Conservation (phyloP, 345 rosid species). For the Laguncularia racemosa region DNA sequence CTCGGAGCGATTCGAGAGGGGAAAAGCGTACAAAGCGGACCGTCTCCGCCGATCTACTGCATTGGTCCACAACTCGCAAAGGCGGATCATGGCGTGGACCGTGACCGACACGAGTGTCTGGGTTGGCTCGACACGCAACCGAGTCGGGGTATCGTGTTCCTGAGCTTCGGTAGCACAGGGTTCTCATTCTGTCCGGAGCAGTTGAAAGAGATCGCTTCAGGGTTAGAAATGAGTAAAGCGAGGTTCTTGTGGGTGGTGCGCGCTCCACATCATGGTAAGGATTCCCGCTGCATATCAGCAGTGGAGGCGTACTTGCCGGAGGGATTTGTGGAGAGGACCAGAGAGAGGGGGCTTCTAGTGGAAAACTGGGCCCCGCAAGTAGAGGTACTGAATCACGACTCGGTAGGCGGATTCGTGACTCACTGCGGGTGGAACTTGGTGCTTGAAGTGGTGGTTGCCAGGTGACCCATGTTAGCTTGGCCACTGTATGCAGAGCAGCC, state of each 20-base stretch:
- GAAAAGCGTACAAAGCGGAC: background rate
- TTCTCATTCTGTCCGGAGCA: slow-evolving; percentile 2
- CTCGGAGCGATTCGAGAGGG: slow-evolving; percentile 6
- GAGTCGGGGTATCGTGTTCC: slow-evolving; percentile 14
- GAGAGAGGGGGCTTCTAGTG: slow-evolving; percentile 9
- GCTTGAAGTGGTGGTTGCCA: slow-evolving; percentile 11
- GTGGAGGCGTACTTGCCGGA: slow-evolving; percentile 4
- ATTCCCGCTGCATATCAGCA: background rate
- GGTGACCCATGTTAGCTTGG: slow-evolving; percentile 17
- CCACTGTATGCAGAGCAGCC: slow-evolving; percentile 16
- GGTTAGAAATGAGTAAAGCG: slow-evolving; percentile 13
- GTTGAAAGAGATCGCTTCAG: slow-evolving; percentile 12
- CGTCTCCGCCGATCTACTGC: slow-evolving; percentile 10
- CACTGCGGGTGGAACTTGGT: slow-evolving; percentile 22
- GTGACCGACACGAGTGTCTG: background rate
- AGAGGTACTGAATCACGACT: slow-evolving; percentile 7
- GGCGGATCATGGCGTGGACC: background rate
- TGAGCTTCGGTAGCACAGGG: slow-evolving; percentile 17
- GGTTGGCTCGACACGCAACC: slow-evolving; percentile 19
- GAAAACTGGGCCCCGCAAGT: slow-evolving; percentile 16
- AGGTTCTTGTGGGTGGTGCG: slow-evolving; percentile 23
- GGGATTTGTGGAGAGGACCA: slow-evolving; percentile 16
- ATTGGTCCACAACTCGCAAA: slow-evolving; percentile 8
- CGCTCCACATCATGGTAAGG: background rate
- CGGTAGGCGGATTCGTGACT: slow-evolving; percentile 17